A percentile compares a stretch with the other conserved stretches of the same genome.
Evolutionary conservation across 345 rosid species (phyloP).

Genomic region (Rhodomyrtus tomentosa): DNA sequence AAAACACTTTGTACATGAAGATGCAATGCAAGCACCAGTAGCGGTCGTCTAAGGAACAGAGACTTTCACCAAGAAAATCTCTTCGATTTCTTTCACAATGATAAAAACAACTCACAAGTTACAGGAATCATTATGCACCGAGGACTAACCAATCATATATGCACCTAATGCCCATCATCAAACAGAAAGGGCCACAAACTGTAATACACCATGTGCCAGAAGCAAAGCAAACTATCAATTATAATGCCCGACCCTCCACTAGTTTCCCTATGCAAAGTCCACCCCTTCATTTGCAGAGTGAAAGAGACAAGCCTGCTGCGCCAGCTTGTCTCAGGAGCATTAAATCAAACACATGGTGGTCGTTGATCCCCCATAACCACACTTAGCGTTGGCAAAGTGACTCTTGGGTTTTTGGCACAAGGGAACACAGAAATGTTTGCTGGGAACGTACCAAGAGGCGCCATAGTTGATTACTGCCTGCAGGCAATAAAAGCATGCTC

Average conservation of each 20-base stretch:
- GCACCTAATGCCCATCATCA: background rate
- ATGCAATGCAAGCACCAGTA: background rate
- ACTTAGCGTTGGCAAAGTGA: background rate
- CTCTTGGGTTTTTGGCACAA: background rate
- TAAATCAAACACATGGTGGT: conserved; percentile 33
- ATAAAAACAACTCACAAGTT: background rate
- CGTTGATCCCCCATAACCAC: background rate
- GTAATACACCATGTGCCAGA: background rate
- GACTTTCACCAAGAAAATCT: background rate
- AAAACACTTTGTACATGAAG: background rate
- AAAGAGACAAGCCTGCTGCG: background rate
- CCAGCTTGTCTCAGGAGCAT: background rate
- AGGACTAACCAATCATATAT: background rate
- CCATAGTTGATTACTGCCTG: conserved; percentile 58
- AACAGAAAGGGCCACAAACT: background rate
- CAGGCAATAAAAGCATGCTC: background rate
- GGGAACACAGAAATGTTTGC: background rate
- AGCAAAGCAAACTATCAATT: background rate
- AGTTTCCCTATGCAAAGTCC: background rate
- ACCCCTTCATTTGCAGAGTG: background rate
- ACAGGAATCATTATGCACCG: background rate
- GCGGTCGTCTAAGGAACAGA: background rate
- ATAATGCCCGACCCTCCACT: background rate
- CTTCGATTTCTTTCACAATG: background rate
- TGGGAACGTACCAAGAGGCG: conserved; percentile 40